Evolutionary conservation across 1,284 basidiomycete genomes (phyloP).

Genomic region (Cryptococcus wingfieldii): DNA sequence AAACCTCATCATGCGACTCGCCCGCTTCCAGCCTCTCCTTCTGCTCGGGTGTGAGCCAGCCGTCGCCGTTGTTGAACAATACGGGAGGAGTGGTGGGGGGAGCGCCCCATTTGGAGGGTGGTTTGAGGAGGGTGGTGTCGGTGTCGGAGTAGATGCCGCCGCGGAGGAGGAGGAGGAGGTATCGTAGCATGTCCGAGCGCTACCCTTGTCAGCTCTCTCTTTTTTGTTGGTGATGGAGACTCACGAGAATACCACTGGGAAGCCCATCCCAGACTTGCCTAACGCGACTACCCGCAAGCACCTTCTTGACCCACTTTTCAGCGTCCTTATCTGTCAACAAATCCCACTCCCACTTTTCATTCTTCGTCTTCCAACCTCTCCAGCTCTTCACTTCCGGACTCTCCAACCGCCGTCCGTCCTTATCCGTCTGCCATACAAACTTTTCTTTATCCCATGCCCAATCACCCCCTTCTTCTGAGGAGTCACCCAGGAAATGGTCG

Average conservation of each 20-base stretch:
- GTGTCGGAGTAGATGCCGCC: constrained; percentile 50
- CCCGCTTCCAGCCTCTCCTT: constrained; percentile 19
- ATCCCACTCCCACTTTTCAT: constrained; percentile 42
- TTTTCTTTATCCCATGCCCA: constrained; percentile 25
- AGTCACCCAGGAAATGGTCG: constrained; percentile 11
- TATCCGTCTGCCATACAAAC: constrained; percentile 48
- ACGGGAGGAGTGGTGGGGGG: constrained; percentile 18
- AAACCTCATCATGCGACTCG: constrained; percentile 21
- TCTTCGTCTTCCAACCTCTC: constrained; percentile 23
- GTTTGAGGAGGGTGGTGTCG: constrained; percentile 43
- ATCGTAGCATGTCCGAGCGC: constrained; percentile 32
- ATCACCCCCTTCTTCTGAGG: background rate
- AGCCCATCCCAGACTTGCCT: constrained; percentile 38
- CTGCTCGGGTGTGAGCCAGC: constrained; percentile 28
- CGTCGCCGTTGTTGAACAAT: constrained; percentile 36
- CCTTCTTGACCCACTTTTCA: constrained; percentile 23
- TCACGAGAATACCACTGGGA: constrained; percentile 43
- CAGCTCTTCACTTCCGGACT: constrained; percentile 28
- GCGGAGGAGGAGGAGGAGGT: constrained; percentile 42
- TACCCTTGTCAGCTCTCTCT: background rate
- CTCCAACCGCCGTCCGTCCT: constrained; percentile 17
- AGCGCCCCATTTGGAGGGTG: constrained; percentile 38
- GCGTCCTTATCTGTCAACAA: constrained; percentile 39
- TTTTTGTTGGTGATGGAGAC: constrained; percentile 6
- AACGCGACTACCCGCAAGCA: constrained; percentile 24